These are phyloP conservation scores for Coemansia sp. DNA, from an alignment of 192 early-diverging fungal genomes.

Conservation along the genomic window DNA sequence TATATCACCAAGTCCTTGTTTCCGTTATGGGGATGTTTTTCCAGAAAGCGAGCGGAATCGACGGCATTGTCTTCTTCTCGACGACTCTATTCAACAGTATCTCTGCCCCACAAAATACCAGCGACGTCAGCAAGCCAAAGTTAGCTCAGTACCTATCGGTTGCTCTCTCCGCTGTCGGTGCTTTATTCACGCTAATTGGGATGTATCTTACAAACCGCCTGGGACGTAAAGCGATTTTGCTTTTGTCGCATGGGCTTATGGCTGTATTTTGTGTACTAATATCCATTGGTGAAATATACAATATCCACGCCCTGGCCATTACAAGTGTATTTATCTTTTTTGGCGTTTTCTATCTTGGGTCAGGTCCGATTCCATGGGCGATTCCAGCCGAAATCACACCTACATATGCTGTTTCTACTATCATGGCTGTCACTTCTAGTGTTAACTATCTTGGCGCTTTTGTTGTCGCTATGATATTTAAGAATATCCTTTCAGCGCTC, in stretches of 20 bases:
- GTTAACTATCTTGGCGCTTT: constrained; percentile 64
- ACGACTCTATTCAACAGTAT: no score
- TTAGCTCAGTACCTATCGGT: constrained; percentile 39
- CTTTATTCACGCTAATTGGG: constrained; percentile 14
- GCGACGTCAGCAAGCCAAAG: constrained; percentile 10
- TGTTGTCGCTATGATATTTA: constrained; percentile 57
- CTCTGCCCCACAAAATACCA: constrained; percentile 54
- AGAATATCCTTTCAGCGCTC: constrained; percentile 39
- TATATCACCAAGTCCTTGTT: no score
- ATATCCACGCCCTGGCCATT: constrained; percentile 53
- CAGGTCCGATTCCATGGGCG: constrained; percentile 81
- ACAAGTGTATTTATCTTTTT: constrained; percentile 68
- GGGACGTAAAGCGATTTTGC: constrained; percentile 65
- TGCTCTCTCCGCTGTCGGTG: constrained; percentile 30
- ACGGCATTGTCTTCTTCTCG: constrained; percentile 76
- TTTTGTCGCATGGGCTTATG: constrained; percentile 63
- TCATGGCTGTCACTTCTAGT: constrained; percentile 62
- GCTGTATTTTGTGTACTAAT: constrained; percentile 58
- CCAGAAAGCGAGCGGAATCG: constrained; percentile 81
- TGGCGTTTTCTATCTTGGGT: constrained; percentile 68
- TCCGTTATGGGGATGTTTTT: constrained; percentile 60
- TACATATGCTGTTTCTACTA: constrained; percentile 65
- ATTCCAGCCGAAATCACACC: no score
- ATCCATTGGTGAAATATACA: constrained; percentile 58
- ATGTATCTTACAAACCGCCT: constrained; percentile 59